Conservation (phyloP, 305 asterid species). For the Solanum hybrid region DNA sequence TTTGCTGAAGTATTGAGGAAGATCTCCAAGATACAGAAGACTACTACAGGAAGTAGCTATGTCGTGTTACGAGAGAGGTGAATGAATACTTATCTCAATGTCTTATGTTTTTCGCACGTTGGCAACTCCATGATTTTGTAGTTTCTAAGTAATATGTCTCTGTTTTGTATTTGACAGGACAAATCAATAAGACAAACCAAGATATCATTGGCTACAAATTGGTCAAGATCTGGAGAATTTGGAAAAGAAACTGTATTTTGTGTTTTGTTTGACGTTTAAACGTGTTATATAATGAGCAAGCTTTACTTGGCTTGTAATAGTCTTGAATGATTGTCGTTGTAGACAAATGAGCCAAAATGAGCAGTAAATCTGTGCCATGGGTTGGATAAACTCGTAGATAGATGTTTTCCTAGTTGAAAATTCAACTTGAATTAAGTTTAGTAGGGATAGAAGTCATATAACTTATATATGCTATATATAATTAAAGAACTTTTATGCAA, state of each 20-base stretch:
- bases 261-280: background rate
- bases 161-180: background rate
- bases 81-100: slow-evolving; percentile 7
- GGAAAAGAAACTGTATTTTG: background rate
- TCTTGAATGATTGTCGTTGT: background rate
- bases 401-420: background rate
- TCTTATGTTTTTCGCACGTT: background rate
- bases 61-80: slow-evolving; percentile 62
- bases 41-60: slow-evolving; percentile 35
- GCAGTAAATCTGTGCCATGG: background rate
- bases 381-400: background rate
- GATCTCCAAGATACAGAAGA: slow-evolving; percentile 82
- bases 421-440: background rate
- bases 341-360: background rate
- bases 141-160: background rate
- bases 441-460: background rate
- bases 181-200: background rate
- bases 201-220: background rate
- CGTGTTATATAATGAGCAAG: background rate
- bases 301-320: background rate
- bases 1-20: slow-evolving; percentile 70
- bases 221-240: background rate
- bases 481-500: background rate
- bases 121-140: background rate
- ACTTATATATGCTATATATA: background rate